Evolutionary conservation across 2,329 filamentous ascomycete species (phyloP).

Genomic region (Beauveria asiatica): DNA sequence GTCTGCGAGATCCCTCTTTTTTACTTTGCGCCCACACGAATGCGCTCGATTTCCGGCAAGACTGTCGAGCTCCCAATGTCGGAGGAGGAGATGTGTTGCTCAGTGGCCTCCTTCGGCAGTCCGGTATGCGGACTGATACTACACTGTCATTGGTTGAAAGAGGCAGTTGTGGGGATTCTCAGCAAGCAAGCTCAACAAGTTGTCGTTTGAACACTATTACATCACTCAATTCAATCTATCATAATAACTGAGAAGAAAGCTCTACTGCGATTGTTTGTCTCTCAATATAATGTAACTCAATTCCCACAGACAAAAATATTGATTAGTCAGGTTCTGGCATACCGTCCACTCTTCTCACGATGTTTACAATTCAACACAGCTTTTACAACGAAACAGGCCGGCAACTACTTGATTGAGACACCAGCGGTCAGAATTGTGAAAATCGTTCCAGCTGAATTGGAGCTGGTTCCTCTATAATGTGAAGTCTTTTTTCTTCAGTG

Average conservation of each 20-base stretch:
- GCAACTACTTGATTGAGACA: no score
- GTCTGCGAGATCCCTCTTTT: neutral
- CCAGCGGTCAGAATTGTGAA: no score
- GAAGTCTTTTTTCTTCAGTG: no score
- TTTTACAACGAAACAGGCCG: no score
- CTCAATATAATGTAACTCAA: no score
- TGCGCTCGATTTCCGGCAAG: neutral
- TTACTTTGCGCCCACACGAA: neutral
- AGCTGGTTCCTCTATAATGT: no score
- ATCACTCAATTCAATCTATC: neutral
- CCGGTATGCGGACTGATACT: neutral
- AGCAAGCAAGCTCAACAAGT: neutral
- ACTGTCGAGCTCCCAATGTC: conserved; percentile 1
- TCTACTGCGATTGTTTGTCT: neutral
- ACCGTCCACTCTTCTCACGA: no score
- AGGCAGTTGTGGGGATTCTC: neutral
- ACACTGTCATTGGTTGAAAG: neutral
- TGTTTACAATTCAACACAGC: no score
- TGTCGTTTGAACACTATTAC: neutral
- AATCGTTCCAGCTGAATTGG: no score
- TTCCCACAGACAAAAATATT: no score
- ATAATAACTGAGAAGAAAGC: neutral
- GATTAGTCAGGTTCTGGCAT: no score
- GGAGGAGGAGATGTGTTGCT: neutral
- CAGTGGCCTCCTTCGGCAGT: conserved; percentile 1